Evolutionary conservation across 176 grass and related monocot species (phyloP).

Genomic region (Puya raimondii): DNA sequence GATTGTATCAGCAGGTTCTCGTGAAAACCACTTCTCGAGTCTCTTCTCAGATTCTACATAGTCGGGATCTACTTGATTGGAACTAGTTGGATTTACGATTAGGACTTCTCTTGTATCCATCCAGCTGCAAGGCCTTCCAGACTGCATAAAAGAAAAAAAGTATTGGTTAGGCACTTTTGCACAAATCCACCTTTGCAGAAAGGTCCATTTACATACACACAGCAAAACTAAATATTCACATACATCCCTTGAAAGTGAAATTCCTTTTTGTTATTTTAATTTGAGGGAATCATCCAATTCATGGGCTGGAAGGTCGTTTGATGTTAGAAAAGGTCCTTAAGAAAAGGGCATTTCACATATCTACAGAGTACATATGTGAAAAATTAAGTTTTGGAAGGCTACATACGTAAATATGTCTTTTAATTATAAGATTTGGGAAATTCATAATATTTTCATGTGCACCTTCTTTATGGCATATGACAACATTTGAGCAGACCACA

Average conservation of each 20-base stretch:
- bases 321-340: too few species aligned
- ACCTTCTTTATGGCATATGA: slow-evolving; percentile 92
- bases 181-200: too few species aligned
- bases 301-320: too few species aligned
- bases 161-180: neutral
- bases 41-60: slow-evolving; percentile 74
- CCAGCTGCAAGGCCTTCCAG: slow-evolving; percentile 70
- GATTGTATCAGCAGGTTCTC: slow-evolving; percentile 51
- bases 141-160: slow-evolving; percentile 46
- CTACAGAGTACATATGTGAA: too few species aligned
- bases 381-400: too few species aligned
- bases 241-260: too few species aligned
- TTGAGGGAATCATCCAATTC: too few species aligned
- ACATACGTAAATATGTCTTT: too few species aligned
- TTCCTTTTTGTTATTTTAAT: too few species aligned
- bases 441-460: slow-evolving; percentile 12
- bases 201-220: too few species aligned
- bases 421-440: neutral
- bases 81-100: slow-evolving; percentile 70
- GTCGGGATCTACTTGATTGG: slow-evolving; percentile 82
- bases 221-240: too few species aligned
- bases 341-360: too few species aligned
- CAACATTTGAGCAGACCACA: slow-evolving; percentile 96
- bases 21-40: slow-evolving; percentile 77
- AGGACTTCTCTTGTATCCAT: slow-evolving; percentile 98